Evolutionary conservation across 2,329 filamentous ascomycete genomes (phyloP).

Genomic region (Clarireedia sp.): DNA sequence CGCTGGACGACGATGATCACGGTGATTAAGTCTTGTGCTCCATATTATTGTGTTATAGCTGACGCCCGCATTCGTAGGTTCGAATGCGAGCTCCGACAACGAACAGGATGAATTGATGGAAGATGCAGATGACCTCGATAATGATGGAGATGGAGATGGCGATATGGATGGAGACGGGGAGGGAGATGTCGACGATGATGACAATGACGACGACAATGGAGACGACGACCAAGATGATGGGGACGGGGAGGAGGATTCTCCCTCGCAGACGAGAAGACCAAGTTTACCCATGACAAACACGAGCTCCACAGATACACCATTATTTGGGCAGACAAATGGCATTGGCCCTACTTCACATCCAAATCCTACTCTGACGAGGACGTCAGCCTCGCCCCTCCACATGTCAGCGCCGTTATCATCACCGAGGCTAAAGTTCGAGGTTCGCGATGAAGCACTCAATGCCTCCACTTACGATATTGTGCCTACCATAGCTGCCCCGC

Average conservation of each 20-base stretch:
- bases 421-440: constrained; percentile 46
- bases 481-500: constrained; percentile 91
- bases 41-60: neutral
- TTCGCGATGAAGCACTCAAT: constrained; percentile 71
- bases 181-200: constrained; percentile 37
- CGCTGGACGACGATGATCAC: constrained; percentile 28
- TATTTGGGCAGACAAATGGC: constrained; percentile 21
- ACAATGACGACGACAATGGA: constrained; percentile 27
- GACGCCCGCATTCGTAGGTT: constrained; percentile 21
- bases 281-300: constrained; percentile 23
- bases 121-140: constrained; percentile 32
- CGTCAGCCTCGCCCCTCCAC: constrained; percentile 27
- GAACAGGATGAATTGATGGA: constrained; percentile 54
- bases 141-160: constrained; percentile 26
- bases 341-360: constrained; percentile 26
- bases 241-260: constrained; percentile 48
- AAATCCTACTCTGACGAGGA: constrained; percentile 21
- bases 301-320: constrained; percentile 24
- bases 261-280: constrained; percentile 22
- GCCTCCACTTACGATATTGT: constrained; percentile 88
- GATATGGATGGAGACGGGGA: constrained; percentile 29
- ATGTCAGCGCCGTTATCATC: constrained; percentile 33
- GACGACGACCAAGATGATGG: constrained; percentile 33
- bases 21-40: constrained; percentile 15
- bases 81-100: constrained; percentile 40